Percentiles rank a stretch among this genome's conserved stretches.
Conservation (phyloP, 805 yeast species). For the Lipomyces sp. region DNA sequence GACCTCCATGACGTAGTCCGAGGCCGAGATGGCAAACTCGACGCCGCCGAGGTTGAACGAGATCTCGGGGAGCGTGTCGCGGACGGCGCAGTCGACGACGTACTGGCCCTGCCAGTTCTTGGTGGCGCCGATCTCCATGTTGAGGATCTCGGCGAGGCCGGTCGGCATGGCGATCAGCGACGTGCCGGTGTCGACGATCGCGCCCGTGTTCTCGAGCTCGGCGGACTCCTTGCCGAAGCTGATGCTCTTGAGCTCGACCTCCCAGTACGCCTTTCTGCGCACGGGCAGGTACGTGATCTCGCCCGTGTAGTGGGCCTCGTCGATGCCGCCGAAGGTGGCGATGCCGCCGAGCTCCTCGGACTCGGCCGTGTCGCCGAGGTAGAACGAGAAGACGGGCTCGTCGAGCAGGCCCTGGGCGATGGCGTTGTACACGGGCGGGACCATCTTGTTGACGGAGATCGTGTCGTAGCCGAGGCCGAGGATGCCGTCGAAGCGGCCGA, state of each 20-base stretch:
- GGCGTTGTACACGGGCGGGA: constrained; percentile 93
- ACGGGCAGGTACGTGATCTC: constrained; percentile 94
- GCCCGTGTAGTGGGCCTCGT: constrained; percentile 70
- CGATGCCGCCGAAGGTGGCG: constrained; percentile 94
- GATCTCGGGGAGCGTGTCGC: constrained; percentile 84
- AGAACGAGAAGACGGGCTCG: constrained; percentile 81
- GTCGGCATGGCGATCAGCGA: constrained; percentile 93
- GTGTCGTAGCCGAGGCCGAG: constrained; percentile 92
- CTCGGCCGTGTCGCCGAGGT: constrained; percentile 72
- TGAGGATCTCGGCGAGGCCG: constrained; percentile 90
- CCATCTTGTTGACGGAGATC: constrained; percentile 81
- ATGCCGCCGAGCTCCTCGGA: constrained; percentile 70
- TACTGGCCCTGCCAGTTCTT: constrained; percentile 98
- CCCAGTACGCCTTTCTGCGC: constrained; percentile 99
- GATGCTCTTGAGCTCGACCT: constrained; percentile 86
- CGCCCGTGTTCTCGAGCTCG: constrained; percentile 76
- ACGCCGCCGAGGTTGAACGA: constrained; percentile 86
- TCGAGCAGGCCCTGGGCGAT: constrained; percentile 77
- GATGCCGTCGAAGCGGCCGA: constrained; percentile 98
- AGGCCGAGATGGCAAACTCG: constrained; percentile 85
- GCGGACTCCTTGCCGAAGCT: constrained; percentile 92
- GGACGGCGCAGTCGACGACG: constrained; percentile 80
- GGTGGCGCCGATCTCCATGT: constrained; percentile 94
- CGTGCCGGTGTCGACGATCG: constrained; percentile 98
- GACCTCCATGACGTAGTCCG: constrained; percentile 90